Evolutionary conservation across 2,329 filamentous ascomycete genomes (phyloP), one percentile per base, ranked within the genome.

Genomic region (Calonectria naviculata): DNA sequence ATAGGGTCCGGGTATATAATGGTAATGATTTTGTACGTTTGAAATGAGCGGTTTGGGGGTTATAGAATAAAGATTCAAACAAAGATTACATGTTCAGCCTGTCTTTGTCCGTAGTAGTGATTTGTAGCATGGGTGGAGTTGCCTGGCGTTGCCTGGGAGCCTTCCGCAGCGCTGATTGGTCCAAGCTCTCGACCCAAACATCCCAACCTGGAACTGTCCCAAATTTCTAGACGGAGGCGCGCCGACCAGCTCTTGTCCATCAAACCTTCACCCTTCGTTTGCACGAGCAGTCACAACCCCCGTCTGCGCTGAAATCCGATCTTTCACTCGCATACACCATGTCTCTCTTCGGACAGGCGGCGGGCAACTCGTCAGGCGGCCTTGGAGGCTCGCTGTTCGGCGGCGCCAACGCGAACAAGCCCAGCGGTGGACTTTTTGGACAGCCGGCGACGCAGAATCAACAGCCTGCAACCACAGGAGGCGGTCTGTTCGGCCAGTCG

Each of bases 291-390:
- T 71, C 71, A 71, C 61, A 44, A 69, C n/a, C 64, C 34, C 36
- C 71, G 70, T 65, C 66, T 61, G 41, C 67, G 64, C 58, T 56
- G 46, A 56, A 47, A 54, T 65, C 63, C 65, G 44, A 21, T 56
- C 69, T 63, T 34, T 65, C 63, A 71, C 21, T 42, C 52, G 70
- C 65, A 71, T 61, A 65, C 67, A 73, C 67, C 73, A 83, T 83
- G 81, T 81, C 81, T 70, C 76, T 83, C 71, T 84, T 84, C 67
- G 82, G 81, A 67, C 78, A 80, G 74, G 62, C 76, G 28, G 56
- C 78, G 41, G 77, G 73, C 65, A 76, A 73, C 70, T 73, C 71
- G 19, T 62, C 31, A 49, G 76, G 78, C 42, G 68, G 44, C 52
- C 68, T 71, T 36, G 74, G 72, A 67, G 70, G 71, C 56, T 75